These are phyloP conservation scores for Boletus barrowsii DNA, from an alignment of 768 basidiomycete species.

Conservation along the genomic window DNA sequence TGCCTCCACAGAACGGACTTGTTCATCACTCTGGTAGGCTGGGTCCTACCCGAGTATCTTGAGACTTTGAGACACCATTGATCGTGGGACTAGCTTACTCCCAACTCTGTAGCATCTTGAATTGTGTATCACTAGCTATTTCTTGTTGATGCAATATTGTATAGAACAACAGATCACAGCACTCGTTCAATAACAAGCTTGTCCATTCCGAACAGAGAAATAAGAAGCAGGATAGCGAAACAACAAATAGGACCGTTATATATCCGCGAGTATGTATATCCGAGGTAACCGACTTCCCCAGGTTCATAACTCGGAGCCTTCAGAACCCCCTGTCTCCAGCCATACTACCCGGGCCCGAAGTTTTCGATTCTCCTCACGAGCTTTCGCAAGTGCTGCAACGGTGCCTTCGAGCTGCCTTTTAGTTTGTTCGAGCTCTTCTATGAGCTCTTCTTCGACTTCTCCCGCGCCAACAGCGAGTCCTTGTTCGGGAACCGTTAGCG, in stretches of 20 bases:
- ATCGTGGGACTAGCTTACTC: not conserved
- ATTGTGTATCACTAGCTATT: constrained; percentile 14
- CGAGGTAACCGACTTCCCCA: constrained; percentile 9
- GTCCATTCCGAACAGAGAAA: constrained; percentile 11
- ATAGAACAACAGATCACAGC: not conserved
- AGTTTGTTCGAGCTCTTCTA: constrained; percentile 47
- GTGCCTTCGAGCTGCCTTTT: constrained; percentile 46
- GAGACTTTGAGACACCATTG: not conserved
- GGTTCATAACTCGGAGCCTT: constrained; percentile 31
- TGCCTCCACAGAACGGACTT: constrained; percentile 18
- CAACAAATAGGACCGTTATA: constrained; percentile 11
- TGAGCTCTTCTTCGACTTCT: constrained; percentile 58
- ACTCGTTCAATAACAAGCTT: constrained; percentile 4
- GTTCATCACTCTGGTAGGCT: constrained; percentile 2
- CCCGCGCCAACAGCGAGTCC: constrained; percentile 76
- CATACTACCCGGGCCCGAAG: constrained; percentile 42
- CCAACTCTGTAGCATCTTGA: not conserved
- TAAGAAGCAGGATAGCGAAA: constrained; percentile 1
- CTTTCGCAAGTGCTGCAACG: constrained; percentile 41
- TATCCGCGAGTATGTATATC: constrained; percentile 12
- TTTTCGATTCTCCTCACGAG: constrained; percentile 52
- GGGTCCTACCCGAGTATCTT: constrained; percentile 1
- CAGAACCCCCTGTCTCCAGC: constrained; percentile 34
- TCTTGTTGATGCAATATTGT: not conserved
- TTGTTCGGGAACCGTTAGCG: constrained; percentile 26